Conservation (phyloP, 139 green algal species). For the Picochlorum sp. region DNA sequence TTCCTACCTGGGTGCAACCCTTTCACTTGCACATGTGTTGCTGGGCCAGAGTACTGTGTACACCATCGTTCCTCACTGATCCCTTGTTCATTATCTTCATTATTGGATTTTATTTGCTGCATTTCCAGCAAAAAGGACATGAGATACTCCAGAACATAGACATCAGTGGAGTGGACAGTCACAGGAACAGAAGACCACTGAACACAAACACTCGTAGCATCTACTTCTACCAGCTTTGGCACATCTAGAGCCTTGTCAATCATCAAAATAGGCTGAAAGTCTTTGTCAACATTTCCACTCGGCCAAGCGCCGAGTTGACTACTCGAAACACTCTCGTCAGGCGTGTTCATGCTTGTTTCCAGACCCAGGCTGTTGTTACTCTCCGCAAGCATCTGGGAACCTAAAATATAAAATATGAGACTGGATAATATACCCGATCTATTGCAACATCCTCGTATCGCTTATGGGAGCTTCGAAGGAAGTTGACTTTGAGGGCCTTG, state of each 20-base stretch:
- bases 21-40: constrained; percentile 36
- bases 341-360: neutral
- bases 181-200: constrained; percentile 17
- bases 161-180: constrained; percentile 5
- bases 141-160: constrained; percentile 12
- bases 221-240: constrained; percentile 4
- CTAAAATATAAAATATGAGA: no score
- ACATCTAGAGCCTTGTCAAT: constrained; percentile 9
- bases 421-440: no score
- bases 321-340: neutral
- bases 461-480: no score
- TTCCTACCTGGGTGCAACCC: constrained; percentile 36
- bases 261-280: constrained; percentile 11
- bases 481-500: no score
- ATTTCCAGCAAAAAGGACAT: constrained; percentile 26
- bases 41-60: constrained; percentile 23
- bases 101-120: constrained; percentile 21
- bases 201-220: constrained; percentile 13
- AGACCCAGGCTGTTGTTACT: neutral
- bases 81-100: neutral
- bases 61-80: constrained; percentile 20
- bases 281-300: neutral
- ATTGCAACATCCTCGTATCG: no score
- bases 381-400: neutral
- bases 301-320: neutral